These are phyloP conservation scores for Parastagonospora avenae DNA, from an alignment of 2,329 filamentous ascomycete genomes.

Conservation along the genomic window DNA sequence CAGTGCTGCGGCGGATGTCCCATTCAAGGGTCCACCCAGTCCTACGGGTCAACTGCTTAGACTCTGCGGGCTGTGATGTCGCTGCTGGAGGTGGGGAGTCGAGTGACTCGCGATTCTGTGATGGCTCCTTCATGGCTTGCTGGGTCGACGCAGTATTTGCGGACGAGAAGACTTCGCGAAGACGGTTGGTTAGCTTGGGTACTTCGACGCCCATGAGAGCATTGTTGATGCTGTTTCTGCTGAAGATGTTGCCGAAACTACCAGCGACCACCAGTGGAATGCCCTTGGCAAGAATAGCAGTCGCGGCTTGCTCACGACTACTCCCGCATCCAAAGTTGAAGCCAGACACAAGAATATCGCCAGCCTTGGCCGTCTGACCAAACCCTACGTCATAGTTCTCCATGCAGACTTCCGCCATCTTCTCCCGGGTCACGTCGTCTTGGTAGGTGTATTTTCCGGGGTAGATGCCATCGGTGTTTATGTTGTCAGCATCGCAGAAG, in stretches of 20 bases:
- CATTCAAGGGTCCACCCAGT: constrained; percentile 85
- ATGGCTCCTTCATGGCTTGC: constrained; percentile 57
- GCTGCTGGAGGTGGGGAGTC: constrained; percentile 53
- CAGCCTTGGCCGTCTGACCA: constrained; percentile 63
- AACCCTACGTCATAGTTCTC: constrained; percentile 87
- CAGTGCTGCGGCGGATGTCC: constrained; percentile 75
- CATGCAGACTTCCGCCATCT: constrained; percentile 92
- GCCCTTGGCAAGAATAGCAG: constrained; percentile 78
- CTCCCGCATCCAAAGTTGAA: constrained; percentile 89
- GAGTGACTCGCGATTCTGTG: constrained; percentile 55
- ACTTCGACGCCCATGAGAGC: constrained; percentile 75
- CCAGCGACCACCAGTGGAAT: constrained; percentile 81
- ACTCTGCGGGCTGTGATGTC: constrained; percentile 45
- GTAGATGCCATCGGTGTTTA: constrained; percentile 93
- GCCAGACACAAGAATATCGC: constrained; percentile 83
- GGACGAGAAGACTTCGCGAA: constrained; percentile 65
- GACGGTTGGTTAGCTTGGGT: constrained; percentile 67
- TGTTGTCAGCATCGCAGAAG: constrained; percentile 83
- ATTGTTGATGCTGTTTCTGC: constrained; percentile 79
- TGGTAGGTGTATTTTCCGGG: constrained; percentile 92
- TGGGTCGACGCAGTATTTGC: constrained; percentile 30
- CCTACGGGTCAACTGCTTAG: constrained; percentile 68
- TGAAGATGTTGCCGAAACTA: constrained; percentile 85
- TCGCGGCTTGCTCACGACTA: constrained; percentile 85
- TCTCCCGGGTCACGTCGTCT: constrained; percentile 74